phyloP scores from a whole-genome alignment of 176 grass and related monocot species.

The Themeda triandra region DNA sequence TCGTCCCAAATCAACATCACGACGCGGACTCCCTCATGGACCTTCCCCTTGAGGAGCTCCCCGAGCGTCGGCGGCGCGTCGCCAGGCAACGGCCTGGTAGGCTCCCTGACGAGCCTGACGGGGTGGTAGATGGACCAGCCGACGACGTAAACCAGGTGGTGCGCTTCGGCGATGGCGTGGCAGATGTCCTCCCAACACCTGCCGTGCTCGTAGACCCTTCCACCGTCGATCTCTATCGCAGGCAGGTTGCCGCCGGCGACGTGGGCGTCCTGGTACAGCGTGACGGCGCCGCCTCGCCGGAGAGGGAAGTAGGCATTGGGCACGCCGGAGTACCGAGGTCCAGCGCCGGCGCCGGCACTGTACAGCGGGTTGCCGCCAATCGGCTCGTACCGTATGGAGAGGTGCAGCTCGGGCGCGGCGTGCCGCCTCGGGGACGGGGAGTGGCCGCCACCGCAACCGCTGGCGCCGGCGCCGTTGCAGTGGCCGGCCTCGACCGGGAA shows the following conservation, averaged over 20 bases:
- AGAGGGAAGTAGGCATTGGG: conserved; percentile 68
- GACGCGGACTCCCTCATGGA: conserved; percentile 81
- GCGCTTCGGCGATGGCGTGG: conserved; percentile 61
- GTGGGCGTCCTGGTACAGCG: conserved; percentile 74
- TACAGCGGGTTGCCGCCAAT: conserved; percentile 46
- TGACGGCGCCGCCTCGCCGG: conserved; percentile 45
- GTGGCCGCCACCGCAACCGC: neutral
- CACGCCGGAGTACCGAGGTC: conserved; percentile 40
- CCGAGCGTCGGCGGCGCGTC: conserved; percentile 43
- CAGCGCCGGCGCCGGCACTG: conserved; percentile 25
- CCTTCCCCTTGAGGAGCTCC: conserved; percentile 75
- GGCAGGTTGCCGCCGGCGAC: conserved; percentile 40
- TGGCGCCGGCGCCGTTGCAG: neutral
- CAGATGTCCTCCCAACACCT: conserved; percentile 82
- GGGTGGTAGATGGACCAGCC: conserved; percentile 68
- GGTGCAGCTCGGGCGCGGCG: conserved; percentile 31
- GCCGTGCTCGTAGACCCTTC: conserved; percentile 37
- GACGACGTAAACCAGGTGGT: conserved; percentile 67
- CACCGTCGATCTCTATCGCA: conserved; percentile 43
- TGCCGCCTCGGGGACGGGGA: neutral
- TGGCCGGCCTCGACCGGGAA: conserved; percentile 33
- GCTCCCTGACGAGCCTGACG: conserved; percentile 59
- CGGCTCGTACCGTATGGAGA: conserved; percentile 36
- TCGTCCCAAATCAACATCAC: conserved; percentile 95
- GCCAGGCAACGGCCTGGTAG: conserved; percentile 41